phyloP scores from a whole-genome alignment of 768 basidiomycete genomes.

The Epithele typhae region DNA sequence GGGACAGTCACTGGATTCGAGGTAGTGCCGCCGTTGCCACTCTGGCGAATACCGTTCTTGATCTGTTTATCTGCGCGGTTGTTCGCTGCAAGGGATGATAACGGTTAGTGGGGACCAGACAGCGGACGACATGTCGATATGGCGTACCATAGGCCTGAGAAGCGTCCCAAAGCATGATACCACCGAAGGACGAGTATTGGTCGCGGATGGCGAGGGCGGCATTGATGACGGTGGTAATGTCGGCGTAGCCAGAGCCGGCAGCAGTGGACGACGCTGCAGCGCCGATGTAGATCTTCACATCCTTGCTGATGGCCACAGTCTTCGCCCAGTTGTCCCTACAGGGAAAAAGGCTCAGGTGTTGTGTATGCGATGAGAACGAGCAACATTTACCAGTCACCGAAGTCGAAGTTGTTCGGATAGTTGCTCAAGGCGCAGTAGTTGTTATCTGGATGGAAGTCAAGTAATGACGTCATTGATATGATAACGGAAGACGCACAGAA shows the following conservation, averaged over 20 bases:
- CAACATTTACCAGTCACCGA: slow-evolving; percentile 41
- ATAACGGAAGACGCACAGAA: slow-evolving; percentile 39
- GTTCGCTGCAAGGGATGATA: slow-evolving; percentile 17
- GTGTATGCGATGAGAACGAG: neutral
- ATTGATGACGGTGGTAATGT: slow-evolving; percentile 38
- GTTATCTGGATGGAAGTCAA: slow-evolving; percentile 32
- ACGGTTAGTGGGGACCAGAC: no score
- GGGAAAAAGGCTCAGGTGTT: no score
- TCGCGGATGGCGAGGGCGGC: slow-evolving; percentile 48
- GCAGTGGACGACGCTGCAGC: slow-evolving; percentile 55
- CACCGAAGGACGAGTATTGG: slow-evolving; percentile 64
- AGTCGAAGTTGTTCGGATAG: slow-evolving; percentile 48
- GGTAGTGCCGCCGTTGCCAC: slow-evolving; percentile 6
- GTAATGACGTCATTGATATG: neutral
- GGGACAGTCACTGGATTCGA: slow-evolving; percentile 4
- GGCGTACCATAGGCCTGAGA: slow-evolving; percentile 18
- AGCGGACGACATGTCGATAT: no score
- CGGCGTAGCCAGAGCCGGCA: slow-evolving; percentile 58
- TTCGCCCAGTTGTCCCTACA: slow-evolving; percentile 64
- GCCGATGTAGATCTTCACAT: slow-evolving; percentile 64
- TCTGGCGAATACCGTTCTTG: slow-evolving; percentile 18
- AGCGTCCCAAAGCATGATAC: slow-evolving; percentile 45
- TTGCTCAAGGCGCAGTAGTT: slow-evolving; percentile 54
- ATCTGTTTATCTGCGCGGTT: slow-evolving; percentile 20
- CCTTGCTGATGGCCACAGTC: slow-evolving; percentile 49